Conservation (phyloP, 2,329 filamentous ascomycete species). For the Alternaria gansuensis region DNA sequence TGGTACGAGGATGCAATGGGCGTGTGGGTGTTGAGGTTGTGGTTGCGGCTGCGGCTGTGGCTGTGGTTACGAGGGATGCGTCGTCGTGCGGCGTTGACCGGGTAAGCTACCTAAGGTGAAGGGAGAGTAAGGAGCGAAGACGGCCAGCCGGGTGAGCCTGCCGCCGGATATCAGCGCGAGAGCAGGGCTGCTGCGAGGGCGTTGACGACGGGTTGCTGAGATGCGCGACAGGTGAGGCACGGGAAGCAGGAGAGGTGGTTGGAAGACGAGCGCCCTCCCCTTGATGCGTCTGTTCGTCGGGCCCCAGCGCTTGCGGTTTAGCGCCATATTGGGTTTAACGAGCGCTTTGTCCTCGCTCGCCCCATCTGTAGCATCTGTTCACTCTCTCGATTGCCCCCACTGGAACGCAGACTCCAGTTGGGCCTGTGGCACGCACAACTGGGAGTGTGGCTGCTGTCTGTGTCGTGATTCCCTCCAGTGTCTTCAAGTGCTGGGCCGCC, state of each 20-base stretch:
- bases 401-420: not conserved
- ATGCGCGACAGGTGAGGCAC: constrained; percentile 34
- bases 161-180: constrained; percentile 41
- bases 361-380: constrained; percentile 8
- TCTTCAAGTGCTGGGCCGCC: not conserved
- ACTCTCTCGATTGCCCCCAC: not conserved
- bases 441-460: not conserved
- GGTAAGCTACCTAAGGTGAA: constrained; percentile 30
- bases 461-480: not conserved
- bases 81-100: constrained; percentile 34
- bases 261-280: constrained; percentile 26
- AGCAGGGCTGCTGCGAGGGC: constrained; percentile 32
- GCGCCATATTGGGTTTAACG: constrained; percentile 19
- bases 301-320: constrained; percentile 19
- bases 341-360: constrained; percentile 16
- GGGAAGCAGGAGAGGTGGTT: constrained; percentile 31
- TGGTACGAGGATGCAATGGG: constrained; percentile 16
- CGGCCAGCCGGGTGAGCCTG: constrained; percentile 41
- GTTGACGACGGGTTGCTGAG: constrained; percentile 35
- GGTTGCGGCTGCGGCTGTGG: constrained; percentile 19
- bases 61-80: constrained; percentile 24
- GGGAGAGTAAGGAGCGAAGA: constrained; percentile 48
- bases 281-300: constrained; percentile 25
- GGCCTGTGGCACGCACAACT: not conserved
- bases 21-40: constrained; percentile 9